phyloP scores from a whole-genome alignment of 2,329 filamentous ascomycete genomes.

The Epichloe amarillans region DNA sequence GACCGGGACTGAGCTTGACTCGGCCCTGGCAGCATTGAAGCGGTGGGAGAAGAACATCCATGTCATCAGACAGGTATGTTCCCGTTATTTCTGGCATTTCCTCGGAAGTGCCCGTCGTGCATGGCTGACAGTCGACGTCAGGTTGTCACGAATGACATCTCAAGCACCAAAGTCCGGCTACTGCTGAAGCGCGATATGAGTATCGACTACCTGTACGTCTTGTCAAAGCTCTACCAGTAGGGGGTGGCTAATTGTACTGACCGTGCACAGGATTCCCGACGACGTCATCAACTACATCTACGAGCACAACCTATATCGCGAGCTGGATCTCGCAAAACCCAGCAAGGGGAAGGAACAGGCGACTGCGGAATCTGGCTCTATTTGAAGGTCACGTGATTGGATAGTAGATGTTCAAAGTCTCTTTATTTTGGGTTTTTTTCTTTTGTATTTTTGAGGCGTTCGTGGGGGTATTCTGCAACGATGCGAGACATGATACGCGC shows the following conservation, averaged over 20 bases:
- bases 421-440: not conserved
- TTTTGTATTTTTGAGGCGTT: not conserved
- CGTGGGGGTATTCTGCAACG: not conserved
- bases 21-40: conserved; percentile 69
- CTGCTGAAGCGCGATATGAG: conserved; percentile 71
- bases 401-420: not conserved
- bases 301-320: conserved; percentile 50
- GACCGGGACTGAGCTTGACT: conserved; percentile 75
- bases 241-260: not conserved
- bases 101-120: not conserved
- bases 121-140: not conserved
- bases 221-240: not conserved
- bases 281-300: conserved; percentile 65
- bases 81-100: not conserved
- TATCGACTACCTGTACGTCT: conserved; percentile 48
- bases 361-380: conserved; percentile 14
- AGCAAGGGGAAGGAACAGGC: conserved; percentile 14
- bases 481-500: not conserved
- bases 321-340: conserved; percentile 21
- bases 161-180: conserved; percentile 60
- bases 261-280: conserved; percentile 37
- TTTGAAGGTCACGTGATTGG: conserved; percentile 9
- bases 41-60: conserved; percentile 77
- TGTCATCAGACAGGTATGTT: conserved; percentile 50
- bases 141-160: conserved; percentile 69